Evolutionary conservation across 257 asterid genomes (phyloP).

Genomic region (Euphrasia confusa): DNA sequence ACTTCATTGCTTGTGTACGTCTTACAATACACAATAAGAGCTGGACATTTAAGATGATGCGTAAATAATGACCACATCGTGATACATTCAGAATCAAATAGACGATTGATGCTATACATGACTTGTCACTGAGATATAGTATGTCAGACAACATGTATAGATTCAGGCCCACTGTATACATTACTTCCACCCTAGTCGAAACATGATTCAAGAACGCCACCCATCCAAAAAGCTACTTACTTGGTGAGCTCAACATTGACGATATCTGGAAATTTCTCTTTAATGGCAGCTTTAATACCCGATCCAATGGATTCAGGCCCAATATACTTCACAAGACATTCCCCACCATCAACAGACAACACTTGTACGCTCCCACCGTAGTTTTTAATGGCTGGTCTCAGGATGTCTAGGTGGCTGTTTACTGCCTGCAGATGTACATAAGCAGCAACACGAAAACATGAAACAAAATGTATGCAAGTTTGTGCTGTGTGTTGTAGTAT

Average conservation of each 20-base stretch:
- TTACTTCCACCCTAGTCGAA: neutral
- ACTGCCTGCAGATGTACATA: slow-evolving; percentile 62
- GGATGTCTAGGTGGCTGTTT: slow-evolving; percentile 62
- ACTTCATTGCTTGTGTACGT: too few relatives aligned
- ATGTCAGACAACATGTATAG: too few relatives aligned
- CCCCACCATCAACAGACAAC: slow-evolving; percentile 54
- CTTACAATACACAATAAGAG: too few relatives aligned
- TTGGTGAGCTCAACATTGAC: slow-evolving; percentile 53
- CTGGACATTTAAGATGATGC: too few relatives aligned
- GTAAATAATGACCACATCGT: too few relatives aligned
- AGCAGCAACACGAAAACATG: neutral
- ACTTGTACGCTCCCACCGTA: slow-evolving; percentile 83
- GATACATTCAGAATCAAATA: too few relatives aligned
- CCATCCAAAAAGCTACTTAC: slow-evolving; percentile 27
- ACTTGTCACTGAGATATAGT: too few relatives aligned
- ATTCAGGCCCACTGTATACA: neutral
- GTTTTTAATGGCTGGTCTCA: slow-evolving; percentile 87
- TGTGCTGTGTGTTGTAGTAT: neutral
- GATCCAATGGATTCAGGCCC: slow-evolving; percentile 89
- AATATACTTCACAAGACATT: slow-evolving; percentile 55
- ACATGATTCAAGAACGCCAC: neutral
- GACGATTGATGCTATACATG: too few relatives aligned
- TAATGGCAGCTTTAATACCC: slow-evolving; percentile 88
- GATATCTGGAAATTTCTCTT: slow-evolving; percentile 83
- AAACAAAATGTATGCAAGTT: neutral